A percentile compares a stretch with the other conserved stretches of the same genome.
phyloP scores from a whole-genome alignment of 768 basidiomycete species.

The Termitomyces sp. region DNA sequence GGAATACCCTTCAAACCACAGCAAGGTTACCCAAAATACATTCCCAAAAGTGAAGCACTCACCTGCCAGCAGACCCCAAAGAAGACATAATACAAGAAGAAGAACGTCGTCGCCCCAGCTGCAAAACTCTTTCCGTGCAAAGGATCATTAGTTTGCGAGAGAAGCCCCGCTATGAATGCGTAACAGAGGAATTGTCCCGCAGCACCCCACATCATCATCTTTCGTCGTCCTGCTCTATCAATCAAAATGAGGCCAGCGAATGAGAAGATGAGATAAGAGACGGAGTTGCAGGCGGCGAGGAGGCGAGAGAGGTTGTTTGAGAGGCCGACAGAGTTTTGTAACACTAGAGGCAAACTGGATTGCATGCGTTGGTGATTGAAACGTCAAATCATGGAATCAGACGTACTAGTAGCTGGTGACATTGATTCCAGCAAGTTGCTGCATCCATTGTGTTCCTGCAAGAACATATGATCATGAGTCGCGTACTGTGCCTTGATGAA shows the following conservation, averaged over 20 bases:
- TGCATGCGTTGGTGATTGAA: not conserved
- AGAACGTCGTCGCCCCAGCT: constrained; percentile 41
- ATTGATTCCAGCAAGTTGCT: constrained; percentile 46
- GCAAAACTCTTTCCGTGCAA: constrained; percentile 29
- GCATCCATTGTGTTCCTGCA: constrained; percentile 46
- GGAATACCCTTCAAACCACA: constrained; percentile 33
- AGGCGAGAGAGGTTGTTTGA: constrained; percentile 44
- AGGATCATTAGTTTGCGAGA: constrained; percentile 29
- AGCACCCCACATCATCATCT: constrained; percentile 51
- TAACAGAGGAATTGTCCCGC: constrained; percentile 45
- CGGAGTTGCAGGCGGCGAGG: constrained; percentile 46
- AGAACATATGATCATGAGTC: not conserved
- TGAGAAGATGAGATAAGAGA: constrained; percentile 44
- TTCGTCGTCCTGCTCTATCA: constrained; percentile 42
- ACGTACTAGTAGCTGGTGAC: constrained; percentile 48
- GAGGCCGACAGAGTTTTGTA: constrained; percentile 45
- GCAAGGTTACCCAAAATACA: not conserved
- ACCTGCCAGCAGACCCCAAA: constrained; percentile 53
- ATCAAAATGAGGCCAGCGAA: constrained; percentile 41
- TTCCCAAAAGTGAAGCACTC: not conserved
- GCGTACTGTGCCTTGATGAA: not conserved
- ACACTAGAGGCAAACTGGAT: constrained; percentile 32
- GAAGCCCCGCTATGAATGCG: constrained; percentile 35
- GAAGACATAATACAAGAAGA: constrained; percentile 46
- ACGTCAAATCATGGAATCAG: not conserved